Evolutionary conservation across 2,329 filamentous ascomycete species (phyloP), one percentile per base, ranked within the genome.

Genomic region (Dactylella cylindrospora): DNA sequence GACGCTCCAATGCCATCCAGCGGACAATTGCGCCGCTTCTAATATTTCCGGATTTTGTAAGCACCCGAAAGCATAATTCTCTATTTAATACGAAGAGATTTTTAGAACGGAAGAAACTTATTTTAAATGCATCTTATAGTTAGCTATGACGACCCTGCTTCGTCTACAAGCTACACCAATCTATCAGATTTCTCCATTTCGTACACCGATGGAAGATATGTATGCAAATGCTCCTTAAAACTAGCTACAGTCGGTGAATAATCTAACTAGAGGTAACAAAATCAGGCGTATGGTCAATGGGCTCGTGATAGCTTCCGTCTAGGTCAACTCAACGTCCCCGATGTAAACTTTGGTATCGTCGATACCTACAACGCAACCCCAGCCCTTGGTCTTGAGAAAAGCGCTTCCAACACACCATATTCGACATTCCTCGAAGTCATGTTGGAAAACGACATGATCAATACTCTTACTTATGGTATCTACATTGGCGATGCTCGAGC

Each of bases 401-500:
- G 43, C 23, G 29, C 23, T 15, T 57, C 52, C 2, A 13, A 2
- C 9, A 49, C 25, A 6, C 2, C 22, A 26, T 57, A 49, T 29
- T 31, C 52, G n/a, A 38, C 52, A 4, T 57, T 57, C 29, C 44
- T 57, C 2, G 52, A 57, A 38, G 52, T 57, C 1, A 49, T 57
- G 43, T 23, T 25, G 15, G 5, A 15, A 10, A 4, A 50, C 20
- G 31, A 28, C 15, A 17, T 49, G 4, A 57, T 57, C 31, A 57
- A 57, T 28, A 57, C 44, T 5, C 17, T 35, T 6, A 50, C 52
- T 1, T 57, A 57, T 20, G 52, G 52, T 13, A 39, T 57, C 4
- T 57, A 57, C 20, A 6, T 44, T 7, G 52, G 44, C 1, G 52
- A 57, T 25, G 32, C 50, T 9, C 35, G 52, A n/a, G 38, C 44